Evolutionary conservation across 805 yeast species (phyloP), one percentile per base, ranked within the genome.

Genomic region (Vanderwaltozyma yarrowii): DNA sequence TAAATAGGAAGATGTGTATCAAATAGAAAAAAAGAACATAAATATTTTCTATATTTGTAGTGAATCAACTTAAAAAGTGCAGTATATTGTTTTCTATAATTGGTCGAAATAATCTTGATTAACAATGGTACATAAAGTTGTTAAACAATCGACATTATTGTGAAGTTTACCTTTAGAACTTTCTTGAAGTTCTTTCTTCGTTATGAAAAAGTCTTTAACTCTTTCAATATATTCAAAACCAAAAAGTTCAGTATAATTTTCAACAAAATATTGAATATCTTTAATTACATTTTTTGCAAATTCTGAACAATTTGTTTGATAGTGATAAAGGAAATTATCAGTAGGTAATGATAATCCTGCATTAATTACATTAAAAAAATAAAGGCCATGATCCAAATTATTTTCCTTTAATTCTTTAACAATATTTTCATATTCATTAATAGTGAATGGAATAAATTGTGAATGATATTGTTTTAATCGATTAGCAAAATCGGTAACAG

Each of bases 401-500:
- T 36, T 11, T 45, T 43, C 16, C 44, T 45, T 8, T 38, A 40
- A 17, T 33, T 32, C 21, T 43, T 40, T 30, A 36, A 34, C 16
- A 18, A 46, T 34, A 12, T 37, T 25, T 16, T 46, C 30, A 30
- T 51, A 56, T 35, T 58, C 63, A 5, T 39, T 35, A 15, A 18
- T 33, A 2, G 51, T 43, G 27, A 56, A 53, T 2, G 58, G 56
- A 8, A 51, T 45, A 36, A 54, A 60, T 33, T 57, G 62, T 2
- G 50, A 44, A 19, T 48, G 42, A 55, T 80, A 80, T 45, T 70
- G 69, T 31, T 65, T 58, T 10, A 78, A 62, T 45, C 88, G 65
- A 36, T 65, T 64, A 31, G 76, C 65, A 50, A 80, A 80, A 60
- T 80, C 87, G 3, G 59, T 45, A 14, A 78, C 69, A 3, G 86